Evolutionary conservation across 2,329 filamentous ascomycete species (phyloP).

Genomic region (Trichophyton mentagrophytes): DNA sequence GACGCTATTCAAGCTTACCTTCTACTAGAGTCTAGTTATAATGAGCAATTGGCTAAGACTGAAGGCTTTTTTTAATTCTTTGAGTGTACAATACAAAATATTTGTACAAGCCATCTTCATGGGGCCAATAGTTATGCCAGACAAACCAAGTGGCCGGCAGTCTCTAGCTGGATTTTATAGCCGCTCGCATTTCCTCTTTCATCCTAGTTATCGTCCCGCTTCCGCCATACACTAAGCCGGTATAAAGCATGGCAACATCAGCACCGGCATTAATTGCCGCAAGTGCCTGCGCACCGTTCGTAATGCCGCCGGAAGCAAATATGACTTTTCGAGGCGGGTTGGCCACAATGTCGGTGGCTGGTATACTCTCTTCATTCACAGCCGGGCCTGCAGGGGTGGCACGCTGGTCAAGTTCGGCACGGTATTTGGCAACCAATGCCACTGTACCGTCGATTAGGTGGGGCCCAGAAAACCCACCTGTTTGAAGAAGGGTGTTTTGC

Average conservation of each 20-base stretch:
- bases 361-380: slow-evolving; percentile 14
- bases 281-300: slow-evolving; percentile 70
- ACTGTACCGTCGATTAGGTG: slow-evolving; percentile 74
- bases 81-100: neutral
- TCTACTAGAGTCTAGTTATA: neutral
- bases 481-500: slow-evolving; percentile 55
- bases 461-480: slow-evolving; percentile 82
- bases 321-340: slow-evolving; percentile 53
- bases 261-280: slow-evolving; percentile 78
- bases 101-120: neutral
- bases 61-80: neutral
- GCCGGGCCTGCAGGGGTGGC: slow-evolving; percentile 17
- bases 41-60: neutral
- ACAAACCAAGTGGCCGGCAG: neutral
- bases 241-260: slow-evolving; percentile 85
- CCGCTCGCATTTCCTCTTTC: slow-evolving; percentile 35
- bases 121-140: neutral
- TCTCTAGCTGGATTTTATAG: neutral
- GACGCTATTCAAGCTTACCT: neutral
- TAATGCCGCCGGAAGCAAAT: slow-evolving; percentile 89
- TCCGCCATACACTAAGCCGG: slow-evolving; percentile 54
- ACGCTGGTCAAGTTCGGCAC: slow-evolving; percentile 50
- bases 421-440: slow-evolving; percentile 66
- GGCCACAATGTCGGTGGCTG: slow-evolving; percentile 13
- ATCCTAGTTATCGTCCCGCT: slow-evolving; percentile 46